Conservation (phyloP, 2,329 filamentous ascomycete genomes). For the Seiridium cupressi region DNA sequence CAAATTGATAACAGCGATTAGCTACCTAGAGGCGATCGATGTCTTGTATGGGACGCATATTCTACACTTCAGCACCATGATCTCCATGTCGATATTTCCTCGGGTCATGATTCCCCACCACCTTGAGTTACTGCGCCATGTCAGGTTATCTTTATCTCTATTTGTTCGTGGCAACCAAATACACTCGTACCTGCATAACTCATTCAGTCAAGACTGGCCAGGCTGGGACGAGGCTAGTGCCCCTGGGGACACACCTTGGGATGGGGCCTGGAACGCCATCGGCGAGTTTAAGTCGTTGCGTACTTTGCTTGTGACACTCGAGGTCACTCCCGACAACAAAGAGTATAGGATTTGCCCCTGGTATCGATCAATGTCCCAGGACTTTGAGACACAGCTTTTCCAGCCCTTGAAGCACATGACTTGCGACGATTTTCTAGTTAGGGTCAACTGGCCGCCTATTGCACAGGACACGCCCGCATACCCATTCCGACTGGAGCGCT, state of each 20-base stretch:
- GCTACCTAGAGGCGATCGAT: constrained; percentile 2
- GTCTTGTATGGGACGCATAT: not conserved
- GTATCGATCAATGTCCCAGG: not conserved
- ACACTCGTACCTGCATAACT: not conserved
- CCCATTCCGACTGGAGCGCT: constrained; percentile 3
- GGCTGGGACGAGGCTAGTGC: not conserved
- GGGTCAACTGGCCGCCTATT: not conserved
- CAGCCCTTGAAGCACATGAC: not conserved
- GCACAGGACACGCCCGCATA: not conserved
- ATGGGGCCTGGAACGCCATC: not conserved
- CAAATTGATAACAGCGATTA: not conserved
- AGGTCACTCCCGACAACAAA: not conserved
- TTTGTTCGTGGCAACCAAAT: not conserved
- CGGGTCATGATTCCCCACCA: not conserved
- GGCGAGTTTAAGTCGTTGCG: not conserved
- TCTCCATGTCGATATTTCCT: constrained; percentile 3
- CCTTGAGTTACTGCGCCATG: not conserved
- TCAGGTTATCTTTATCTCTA: constrained; percentile 2
- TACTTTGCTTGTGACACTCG: not conserved
- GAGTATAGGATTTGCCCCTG: not conserved
- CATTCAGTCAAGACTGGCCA: not conserved
- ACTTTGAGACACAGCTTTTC: not conserved
- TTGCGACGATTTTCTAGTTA: constrained; percentile 1
- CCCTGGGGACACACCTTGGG: constrained; percentile 1
- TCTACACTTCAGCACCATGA: constrained; percentile 4